Base-by-base conservation (phyloP, 2,329 filamentous ascomycete genomes). In the Talaromyces pinophilus region DNA sequence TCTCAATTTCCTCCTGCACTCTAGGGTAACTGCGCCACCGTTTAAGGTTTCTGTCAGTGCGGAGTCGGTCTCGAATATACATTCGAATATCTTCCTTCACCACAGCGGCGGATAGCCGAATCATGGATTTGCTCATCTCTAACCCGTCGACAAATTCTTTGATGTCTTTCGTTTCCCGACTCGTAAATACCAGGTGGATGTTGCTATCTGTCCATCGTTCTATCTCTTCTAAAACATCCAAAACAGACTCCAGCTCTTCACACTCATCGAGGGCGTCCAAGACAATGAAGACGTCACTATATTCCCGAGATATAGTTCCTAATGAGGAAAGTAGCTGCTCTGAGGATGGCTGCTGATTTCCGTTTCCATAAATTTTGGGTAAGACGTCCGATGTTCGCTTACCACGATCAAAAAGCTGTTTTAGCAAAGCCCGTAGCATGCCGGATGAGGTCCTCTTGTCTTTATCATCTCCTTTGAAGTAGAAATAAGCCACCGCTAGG, bases 391-490 rank as follows among this genome's bases (percentile, higher is more conserved):
- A 22, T 69, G 65, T 22, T 69, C 62, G 10, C 76, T 64, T 10
- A 19, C 63, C 22, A 52, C 67, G 3, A 75, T 71, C 1, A 66
- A 50, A 68, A 5, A 67, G 19, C 22, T 65, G 66, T 42, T 62
- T 65, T 1, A 67, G 15, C 5, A 67, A 44, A 38, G 66, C 59
- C 5, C 62, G 66, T 6, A 67, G 46, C 66, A 67, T 62, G 4
- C 62, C 63, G 15, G 46, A 35, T 1, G 25, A 60, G 4, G 55
- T 38, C 19, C 28, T 75, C 48, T 81, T 81, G 10, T 44, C 54
- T 0, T 68, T 33, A 50, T 80, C 77, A 52, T 75, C 77, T 67
- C 80, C 81, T 2, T 77, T 74, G 60, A 82, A 82, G 70, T 76
- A 82, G 69, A 82, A 82, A 67, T 67, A 67, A 28, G 59, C 48